A percentile compares a stretch with the other conserved stretches of the same genome.
phyloP scores from a whole-genome alignment of 2,329 filamentous ascomycete species.

The Dactylella cylindrospora region DNA sequence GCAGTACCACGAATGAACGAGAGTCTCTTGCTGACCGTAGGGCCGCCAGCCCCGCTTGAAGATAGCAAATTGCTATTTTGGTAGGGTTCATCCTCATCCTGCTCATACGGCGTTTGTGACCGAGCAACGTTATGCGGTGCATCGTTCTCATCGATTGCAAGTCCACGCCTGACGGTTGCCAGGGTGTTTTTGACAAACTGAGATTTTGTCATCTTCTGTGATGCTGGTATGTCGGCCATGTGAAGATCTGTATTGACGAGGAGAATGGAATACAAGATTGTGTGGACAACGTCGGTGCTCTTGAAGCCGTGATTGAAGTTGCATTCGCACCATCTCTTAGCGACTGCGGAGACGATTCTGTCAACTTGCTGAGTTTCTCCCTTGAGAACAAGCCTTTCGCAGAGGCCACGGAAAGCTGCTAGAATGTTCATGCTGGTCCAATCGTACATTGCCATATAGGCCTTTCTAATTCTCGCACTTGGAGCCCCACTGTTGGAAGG shows the following conservation, averaged over 20 bases:
- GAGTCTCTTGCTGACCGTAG: conserved; percentile 31
- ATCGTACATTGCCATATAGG: conserved; percentile 92
- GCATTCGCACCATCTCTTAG: conserved; percentile 87
- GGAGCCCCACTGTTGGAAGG: conserved; percentile 53
- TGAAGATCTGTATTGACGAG: conserved; percentile 95
- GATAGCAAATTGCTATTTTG: conserved; percentile 52
- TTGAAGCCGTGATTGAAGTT: conserved; percentile 94
- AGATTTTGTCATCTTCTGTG: conserved; percentile 85
- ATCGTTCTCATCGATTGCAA: conserved; percentile 53
- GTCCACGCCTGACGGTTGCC: conserved; percentile 77
- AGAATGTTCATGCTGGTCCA: conserved; percentile 81
- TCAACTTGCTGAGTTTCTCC: conserved; percentile 97
- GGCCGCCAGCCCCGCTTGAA: conserved; percentile 1
- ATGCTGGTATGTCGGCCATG: conserved; percentile 79
- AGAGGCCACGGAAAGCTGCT: conserved; percentile 74
- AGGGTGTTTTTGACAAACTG: conserved; percentile 98
- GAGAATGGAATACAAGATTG: conserved; percentile 93
- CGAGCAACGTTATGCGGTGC: conserved; percentile 44
- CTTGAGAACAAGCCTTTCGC: conserved; percentile 75
- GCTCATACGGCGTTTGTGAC: conserved; percentile 46
- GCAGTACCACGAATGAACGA: conserved; percentile 48
- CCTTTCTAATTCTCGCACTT: conserved; percentile 62
- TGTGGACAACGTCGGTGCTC: conserved; percentile 88
- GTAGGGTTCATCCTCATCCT: conserved; percentile 30
- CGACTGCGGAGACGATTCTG: conserved; percentile 85